Conservation (phyloP, 306 rosid genomes). For the Vigna trinervia region DNA sequence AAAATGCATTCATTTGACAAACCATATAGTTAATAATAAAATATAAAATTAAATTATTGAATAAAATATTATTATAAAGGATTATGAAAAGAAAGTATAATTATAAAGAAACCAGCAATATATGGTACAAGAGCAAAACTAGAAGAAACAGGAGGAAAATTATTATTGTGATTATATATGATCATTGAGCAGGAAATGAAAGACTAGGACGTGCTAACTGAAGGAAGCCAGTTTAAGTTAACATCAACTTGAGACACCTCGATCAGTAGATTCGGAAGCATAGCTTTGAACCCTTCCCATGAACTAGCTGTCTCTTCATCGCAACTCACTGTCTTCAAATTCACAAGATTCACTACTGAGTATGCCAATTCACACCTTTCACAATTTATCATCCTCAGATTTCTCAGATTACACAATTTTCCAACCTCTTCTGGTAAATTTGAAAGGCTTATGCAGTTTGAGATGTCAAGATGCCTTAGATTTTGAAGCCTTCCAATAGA, state of each 20-base stretch:
- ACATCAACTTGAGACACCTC: conserved; percentile 53
- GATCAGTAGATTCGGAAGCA: conserved; percentile 34
- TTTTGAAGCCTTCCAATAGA: conserved; percentile 44
- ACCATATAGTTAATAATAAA: no score
- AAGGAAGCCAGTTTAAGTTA: conserved; percentile 68
- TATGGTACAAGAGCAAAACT: no score
- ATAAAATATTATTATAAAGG: no score
- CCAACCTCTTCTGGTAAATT: conserved; percentile 59
- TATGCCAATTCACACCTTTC: conserved; percentile 52
- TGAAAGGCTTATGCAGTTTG: conserved; percentile 55
- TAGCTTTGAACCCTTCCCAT: conserved; percentile 48
- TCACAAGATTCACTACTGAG: conserved; percentile 49
- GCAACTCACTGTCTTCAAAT: conserved; percentile 54
- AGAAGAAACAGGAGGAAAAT: neutral
- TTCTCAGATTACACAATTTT: conserved; percentile 43
- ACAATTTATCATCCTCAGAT: conserved; percentile 60
- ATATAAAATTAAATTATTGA: no score
- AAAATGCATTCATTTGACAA: no score
- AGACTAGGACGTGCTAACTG: neutral
- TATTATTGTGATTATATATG: neutral
- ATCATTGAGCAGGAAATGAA: neutral
- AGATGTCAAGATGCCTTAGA: conserved; percentile 53
- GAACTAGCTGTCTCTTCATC: conserved; percentile 64
- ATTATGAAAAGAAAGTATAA: no score
- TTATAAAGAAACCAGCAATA: neutral